These are phyloP conservation scores for Dothideomycetes sp. DNA, from an alignment of 2,329 filamentous ascomycete genomes.

Conservation along the genomic window DNA sequence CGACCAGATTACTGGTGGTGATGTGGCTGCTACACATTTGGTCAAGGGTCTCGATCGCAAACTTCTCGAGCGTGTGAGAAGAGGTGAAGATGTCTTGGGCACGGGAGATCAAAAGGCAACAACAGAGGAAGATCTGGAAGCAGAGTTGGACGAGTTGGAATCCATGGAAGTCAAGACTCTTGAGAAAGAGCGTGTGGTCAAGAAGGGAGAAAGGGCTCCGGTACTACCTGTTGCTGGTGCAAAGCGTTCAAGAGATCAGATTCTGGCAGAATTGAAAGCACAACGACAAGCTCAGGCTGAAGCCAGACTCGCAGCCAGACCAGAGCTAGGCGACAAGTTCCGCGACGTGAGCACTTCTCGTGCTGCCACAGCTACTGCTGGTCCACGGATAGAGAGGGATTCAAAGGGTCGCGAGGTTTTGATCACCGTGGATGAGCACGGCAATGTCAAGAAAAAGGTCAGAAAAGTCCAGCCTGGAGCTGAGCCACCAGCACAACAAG, in stretches of 20 bases:
- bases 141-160: constrained; percentile 44
- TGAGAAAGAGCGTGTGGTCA: constrained; percentile 48
- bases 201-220: constrained; percentile 42
- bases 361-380: neutral
- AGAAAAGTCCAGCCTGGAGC: constrained; percentile 37
- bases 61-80: constrained; percentile 59
- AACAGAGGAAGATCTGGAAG: constrained; percentile 29
- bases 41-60: constrained; percentile 88
- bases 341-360: constrained; percentile 37
- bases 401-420: constrained; percentile 49
- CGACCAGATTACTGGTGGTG: constrained; percentile 71
- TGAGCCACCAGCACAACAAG: constrained; percentile 19
- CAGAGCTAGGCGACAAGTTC: constrained; percentile 46
- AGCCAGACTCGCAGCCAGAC: constrained; percentile 35
- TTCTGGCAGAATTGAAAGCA: constrained; percentile 50
- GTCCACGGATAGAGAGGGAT: constrained; percentile 26
- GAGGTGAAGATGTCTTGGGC: constrained; percentile 51
- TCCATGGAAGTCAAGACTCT: constrained; percentile 62
- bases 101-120: constrained; percentile 24
- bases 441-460: constrained; percentile 53
- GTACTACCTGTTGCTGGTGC: constrained; percentile 33
- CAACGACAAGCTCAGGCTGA: constrained; percentile 39
- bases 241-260: constrained; percentile 50
- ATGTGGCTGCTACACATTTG: constrained; percentile 70
- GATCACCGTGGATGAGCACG: constrained; percentile 49